Conservation (phyloP, 192 early-diverging fungal genomes). For the Linnemannia exigua region DNA sequence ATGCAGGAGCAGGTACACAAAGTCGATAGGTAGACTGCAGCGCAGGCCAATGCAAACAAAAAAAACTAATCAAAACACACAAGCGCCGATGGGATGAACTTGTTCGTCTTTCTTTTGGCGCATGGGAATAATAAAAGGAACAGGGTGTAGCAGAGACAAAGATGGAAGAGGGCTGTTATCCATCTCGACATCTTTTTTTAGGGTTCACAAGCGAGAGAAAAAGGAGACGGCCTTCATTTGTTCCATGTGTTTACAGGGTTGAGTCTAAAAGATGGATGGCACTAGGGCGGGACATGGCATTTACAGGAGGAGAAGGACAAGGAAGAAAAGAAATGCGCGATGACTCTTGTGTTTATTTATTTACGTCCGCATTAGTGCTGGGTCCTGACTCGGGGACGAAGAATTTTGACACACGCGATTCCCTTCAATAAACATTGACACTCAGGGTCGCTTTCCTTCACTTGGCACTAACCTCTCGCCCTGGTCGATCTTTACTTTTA, state of each 20-base stretch:
- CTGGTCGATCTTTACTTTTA: neutral
- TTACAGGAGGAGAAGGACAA: neutral
- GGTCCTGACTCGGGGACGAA: neutral
- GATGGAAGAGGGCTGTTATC: neutral
- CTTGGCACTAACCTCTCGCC: neutral
- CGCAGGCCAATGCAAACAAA: neutral
- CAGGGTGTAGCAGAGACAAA: neutral
- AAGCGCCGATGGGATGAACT: neutral
- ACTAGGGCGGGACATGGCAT: neutral
- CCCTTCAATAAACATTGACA: neutral
- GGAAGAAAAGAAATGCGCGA: neutral
- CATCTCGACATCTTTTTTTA: conserved; percentile 4
- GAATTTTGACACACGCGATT: neutral
- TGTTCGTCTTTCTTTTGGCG: neutral
- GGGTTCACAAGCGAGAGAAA: neutral
- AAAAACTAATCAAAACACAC: too few relatives aligned
- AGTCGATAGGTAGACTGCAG: neutral
- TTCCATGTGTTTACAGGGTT: conserved; percentile 3
- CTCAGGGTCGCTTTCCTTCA: neutral
- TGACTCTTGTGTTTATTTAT: neutral
- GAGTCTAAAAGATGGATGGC: neutral
- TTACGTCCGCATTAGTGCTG: neutral
- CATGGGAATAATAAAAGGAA: neutral
- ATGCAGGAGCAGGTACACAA: neutral
- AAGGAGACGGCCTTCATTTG: neutral